A percentile compares a stretch with the other conserved stretches of the same genome.
Conservation (phyloP, 148 eudicot genomes). For the Simmondsia chinensis region DNA sequence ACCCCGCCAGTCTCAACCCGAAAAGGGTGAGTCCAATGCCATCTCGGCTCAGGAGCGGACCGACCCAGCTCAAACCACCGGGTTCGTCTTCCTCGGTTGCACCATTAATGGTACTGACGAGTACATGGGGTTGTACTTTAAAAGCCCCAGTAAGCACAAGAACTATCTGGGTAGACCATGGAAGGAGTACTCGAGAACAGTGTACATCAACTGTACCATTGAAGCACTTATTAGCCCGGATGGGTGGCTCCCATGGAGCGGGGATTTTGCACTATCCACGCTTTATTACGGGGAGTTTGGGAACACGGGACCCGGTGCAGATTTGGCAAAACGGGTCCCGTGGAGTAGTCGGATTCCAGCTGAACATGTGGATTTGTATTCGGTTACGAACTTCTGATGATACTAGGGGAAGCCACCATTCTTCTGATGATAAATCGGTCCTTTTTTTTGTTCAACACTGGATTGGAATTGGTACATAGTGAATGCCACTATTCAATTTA, state of each 20-base stretch:
- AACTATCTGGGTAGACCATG: slow-evolving; percentile 43
- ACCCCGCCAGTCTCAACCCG: slow-evolving; percentile 18
- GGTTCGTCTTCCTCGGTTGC: slow-evolving; percentile 18
- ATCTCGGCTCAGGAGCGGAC: slow-evolving; percentile 19
- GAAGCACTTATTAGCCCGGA: slow-evolving; percentile 23
- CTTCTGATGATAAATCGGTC: too few relatives aligned
- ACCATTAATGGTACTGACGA: slow-evolving; percentile 21
- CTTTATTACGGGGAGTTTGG: slow-evolving; percentile 43
- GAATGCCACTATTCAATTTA: too few relatives aligned
- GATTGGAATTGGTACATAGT: too few relatives aligned
- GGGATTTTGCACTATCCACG: slow-evolving; percentile 31
- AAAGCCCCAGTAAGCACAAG: slow-evolving; percentile 16
- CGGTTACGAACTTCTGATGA: slow-evolving; percentile 15
- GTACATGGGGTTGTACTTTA: slow-evolving; percentile 15
- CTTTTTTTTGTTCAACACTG: too few relatives aligned
- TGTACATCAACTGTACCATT: slow-evolving; percentile 28
- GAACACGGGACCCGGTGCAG: slow-evolving; percentile 14
- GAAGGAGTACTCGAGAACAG: slow-evolving; percentile 38
- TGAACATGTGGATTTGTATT: slow-evolving; percentile 12
- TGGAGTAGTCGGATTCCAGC: slow-evolving; percentile 23
- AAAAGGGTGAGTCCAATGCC: slow-evolving; percentile 18
- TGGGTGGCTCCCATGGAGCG: slow-evolving; percentile 50
- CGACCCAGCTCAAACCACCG: slow-evolving; percentile 25
- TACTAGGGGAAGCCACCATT: too few relatives aligned
- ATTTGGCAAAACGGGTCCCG: slow-evolving; percentile 12